Conservation (phyloP, 192 early-diverging fungal species). For the Chytriomyces sp. region DNA sequence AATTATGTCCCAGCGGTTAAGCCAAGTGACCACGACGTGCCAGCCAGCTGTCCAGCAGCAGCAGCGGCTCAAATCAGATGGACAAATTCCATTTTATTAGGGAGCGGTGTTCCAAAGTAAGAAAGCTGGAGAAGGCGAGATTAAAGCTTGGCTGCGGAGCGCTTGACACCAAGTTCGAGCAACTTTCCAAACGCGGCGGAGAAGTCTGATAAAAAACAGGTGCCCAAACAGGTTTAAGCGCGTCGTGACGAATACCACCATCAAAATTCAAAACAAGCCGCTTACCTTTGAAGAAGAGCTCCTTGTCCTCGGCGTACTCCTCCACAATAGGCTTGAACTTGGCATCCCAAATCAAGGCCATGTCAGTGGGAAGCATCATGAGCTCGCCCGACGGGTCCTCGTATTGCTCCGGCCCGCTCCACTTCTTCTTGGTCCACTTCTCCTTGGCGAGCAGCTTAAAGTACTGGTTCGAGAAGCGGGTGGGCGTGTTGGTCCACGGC, state of each 20-base stretch:
- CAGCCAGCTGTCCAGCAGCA: too few species aligned
- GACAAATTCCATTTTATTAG: too few species aligned
- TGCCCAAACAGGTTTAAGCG: not conserved
- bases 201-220: constrained; percentile 64
- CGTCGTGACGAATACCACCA: not conserved
- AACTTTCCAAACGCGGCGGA: constrained; percentile 82
- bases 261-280: not conserved
- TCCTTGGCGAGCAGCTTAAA: constrained; percentile 60
- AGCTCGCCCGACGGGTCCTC: constrained; percentile 68
- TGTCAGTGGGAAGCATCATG: constrained; percentile 58
- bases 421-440: constrained; percentile 64
- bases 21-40: too few species aligned
- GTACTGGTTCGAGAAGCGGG: constrained; percentile 86
- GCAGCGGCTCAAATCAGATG: too few species aligned
- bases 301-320: constrained; percentile 67
- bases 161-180: constrained; percentile 79
- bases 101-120: too few species aligned
- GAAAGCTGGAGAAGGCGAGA: too few species aligned
- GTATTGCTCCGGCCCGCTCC: constrained; percentile 82
- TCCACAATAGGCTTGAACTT: constrained; percentile 58
- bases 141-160: not conserved
- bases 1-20: too few species aligned
- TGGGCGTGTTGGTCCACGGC: constrained; percentile 88
- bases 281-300: constrained; percentile 58
- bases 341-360: constrained; percentile 36